Conservation (phyloP, 371 early-diverging fungal genomes). For the Syncephalastrum sp. region DNA sequence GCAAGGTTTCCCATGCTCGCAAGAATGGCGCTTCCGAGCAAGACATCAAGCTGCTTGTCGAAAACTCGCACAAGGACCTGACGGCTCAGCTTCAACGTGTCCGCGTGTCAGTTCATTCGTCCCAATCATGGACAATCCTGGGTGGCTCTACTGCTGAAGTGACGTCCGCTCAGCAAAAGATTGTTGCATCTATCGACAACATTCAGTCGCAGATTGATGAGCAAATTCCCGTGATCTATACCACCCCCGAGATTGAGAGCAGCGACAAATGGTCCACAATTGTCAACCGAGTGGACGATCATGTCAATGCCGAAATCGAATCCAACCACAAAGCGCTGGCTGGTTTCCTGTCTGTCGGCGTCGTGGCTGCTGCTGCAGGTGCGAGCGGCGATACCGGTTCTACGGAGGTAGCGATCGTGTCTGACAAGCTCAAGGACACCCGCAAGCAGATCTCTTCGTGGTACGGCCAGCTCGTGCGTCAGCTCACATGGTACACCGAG, state of each 20-base stretch:
- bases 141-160: constrained; percentile 13
- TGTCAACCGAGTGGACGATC: no score
- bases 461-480: constrained; percentile 1
- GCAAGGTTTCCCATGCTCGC: constrained; percentile 21
- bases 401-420: background rate
- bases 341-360: background rate
- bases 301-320: no score
- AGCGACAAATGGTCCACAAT: no score
- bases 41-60: constrained; percentile 25
- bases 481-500: background rate
- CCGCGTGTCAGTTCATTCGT: constrained; percentile 12
- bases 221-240: constrained; percentile 18
- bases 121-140: constrained; percentile 14
- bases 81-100: constrained; percentile 13
- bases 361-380: constrained; percentile 1
- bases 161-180: constrained; percentile 19
- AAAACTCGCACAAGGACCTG: constrained; percentile 28
- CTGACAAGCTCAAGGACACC: constrained; percentile 12
- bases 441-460: constrained; percentile 11
- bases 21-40: constrained; percentile 35
- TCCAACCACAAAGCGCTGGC: no score
- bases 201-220: constrained; percentile 19
- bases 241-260: background rate
- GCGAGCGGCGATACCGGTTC: background rate
- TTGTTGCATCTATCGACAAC: constrained; percentile 28